These are phyloP conservation scores for Globisporangium megalacanthum DNA, from an alignment of 352 stramenopile genomes.

Conservation along the genomic window DNA sequence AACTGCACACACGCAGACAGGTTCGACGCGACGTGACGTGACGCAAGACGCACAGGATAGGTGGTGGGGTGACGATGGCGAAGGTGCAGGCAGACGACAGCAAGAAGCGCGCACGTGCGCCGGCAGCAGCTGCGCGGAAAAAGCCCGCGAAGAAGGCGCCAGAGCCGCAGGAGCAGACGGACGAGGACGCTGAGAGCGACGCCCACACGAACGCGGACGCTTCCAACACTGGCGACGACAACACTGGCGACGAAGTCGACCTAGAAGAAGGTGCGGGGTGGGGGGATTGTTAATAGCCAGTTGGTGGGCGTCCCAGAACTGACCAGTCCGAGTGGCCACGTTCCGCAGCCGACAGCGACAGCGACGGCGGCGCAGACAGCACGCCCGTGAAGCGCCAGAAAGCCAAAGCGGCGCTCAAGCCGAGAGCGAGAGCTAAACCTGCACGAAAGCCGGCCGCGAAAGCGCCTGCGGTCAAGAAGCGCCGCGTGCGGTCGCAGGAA, in stretches of 20 bases:
- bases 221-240: slow-evolving; percentile 1
- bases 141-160: background rate
- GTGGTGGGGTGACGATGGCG: slow-evolving; percentile 2
- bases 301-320: no score
- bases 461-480: slow-evolving; percentile 27
- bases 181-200: slow-evolving; percentile 2
- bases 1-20: background rate
- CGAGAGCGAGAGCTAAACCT: background rate
- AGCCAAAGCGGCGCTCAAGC: slow-evolving; percentile 15
- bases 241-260: background rate
- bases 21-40: no score
- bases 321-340: background rate
- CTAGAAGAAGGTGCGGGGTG: slow-evolving; percentile 1
- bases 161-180: slow-evolving; percentile 1
- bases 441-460: background rate
- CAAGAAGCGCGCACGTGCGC: background rate
- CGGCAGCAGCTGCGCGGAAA: background rate
- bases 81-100: slow-evolving; percentile 3
- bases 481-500: slow-evolving; percentile 44
- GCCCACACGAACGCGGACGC: background rate
- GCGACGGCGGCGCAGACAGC: background rate
- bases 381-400: slow-evolving; percentile 11
- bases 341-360: slow-evolving; percentile 3
- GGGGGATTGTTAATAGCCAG: background rate
- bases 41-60: no score